Evolutionary conservation across 140 eudicot species (phyloP).

Genomic region (Ambrosia hybrid): DNA sequence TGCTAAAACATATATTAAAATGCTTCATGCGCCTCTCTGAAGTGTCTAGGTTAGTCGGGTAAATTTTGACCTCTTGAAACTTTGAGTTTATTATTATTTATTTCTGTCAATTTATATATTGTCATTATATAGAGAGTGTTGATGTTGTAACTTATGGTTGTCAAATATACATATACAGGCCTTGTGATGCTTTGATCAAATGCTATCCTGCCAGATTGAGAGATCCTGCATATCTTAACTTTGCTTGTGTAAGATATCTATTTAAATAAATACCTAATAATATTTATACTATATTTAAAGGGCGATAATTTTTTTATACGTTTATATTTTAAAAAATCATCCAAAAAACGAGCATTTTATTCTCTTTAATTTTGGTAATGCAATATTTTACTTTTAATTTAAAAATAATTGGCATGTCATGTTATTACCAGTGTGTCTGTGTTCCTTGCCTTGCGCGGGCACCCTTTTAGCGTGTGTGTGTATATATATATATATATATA

Average conservation of each 20-base stretch:
- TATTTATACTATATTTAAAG: no score
- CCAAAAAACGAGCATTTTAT: no score
- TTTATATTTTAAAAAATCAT: no score
- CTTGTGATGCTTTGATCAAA: constrained; percentile 28
- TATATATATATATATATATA: neutral
- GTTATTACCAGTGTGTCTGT: no score
- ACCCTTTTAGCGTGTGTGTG: no score
- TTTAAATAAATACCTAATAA: neutral
- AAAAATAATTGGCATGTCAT: no score
- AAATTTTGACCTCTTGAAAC: constrained; percentile 29
- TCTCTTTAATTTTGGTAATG: no score
- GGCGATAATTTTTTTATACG: no score
- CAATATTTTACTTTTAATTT: no score
- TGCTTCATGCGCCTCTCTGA: constrained; percentile 43
- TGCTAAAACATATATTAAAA: constrained; percentile 39
- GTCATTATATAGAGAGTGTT: neutral
- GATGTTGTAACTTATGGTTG: constrained; percentile 22
- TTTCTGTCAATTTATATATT: neutral
- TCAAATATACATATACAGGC: constrained; percentile 40
- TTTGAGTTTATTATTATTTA: constrained; percentile 1
- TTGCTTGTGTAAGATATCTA: constrained; percentile 40
- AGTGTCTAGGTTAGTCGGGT: constrained; percentile 50
- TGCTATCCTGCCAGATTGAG: constrained; percentile 38
- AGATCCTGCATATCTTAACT: constrained; percentile 32
- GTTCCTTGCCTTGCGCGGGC: no score